Evolutionary conservation across 345 rosid genomes (phyloP), one percentile per base, ranked within the genome.

Genomic region (Alliaria petiolata): DNA sequence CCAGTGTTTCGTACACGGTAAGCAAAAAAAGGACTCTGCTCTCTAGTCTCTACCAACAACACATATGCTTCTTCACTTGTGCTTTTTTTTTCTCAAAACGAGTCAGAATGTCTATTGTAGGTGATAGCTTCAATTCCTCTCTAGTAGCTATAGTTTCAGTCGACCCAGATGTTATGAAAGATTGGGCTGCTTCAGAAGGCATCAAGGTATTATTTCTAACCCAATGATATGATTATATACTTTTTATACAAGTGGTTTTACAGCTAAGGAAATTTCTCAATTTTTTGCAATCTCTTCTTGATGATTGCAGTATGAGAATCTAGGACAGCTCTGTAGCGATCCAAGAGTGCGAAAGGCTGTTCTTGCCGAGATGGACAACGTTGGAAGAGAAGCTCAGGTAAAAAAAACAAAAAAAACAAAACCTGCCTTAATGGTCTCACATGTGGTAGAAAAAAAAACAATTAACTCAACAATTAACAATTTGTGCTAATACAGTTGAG

Each of bases 1-100:
- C 4, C 98, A 93, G 62, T 86, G 95, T 81, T 93, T 91, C 75
- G 76, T 93, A 35, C 68, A 93, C 45, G 98, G 98, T 93, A 80
- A 56, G 86, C 34, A 50, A 26, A 26, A n/a, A 26, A 11, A 31
- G 10, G 3, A 42, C 38, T 51, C 62, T 62, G 6, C 62, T 71
- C 53, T 30, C n/a, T n/a, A n/a, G n/a, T n/a, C n/a, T 43, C 30
- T 66, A 65, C 25, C 7, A 14, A 49, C 45, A 39, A 12, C 16
- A n/a, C 15, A 60, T 7, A n/a, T n/a, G n/a, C n/a, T n/a, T n/a
- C n/a, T n/a, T n/a, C n/a, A n/a, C n/a, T n/a, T n/a, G 61, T 43
- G 25, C 60, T 43, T 5, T n/a, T n/a, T n/a, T n/a, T 31, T 40
- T 35, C 66, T 57, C 82, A 64, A n/a, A 68, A 74, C 10, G 28